Evolutionary conservation across 2,329 filamentous ascomycete species (phyloP), one percentile per base, ranked within the genome.

Genomic region (Penicillium psychrosexuale): DNA sequence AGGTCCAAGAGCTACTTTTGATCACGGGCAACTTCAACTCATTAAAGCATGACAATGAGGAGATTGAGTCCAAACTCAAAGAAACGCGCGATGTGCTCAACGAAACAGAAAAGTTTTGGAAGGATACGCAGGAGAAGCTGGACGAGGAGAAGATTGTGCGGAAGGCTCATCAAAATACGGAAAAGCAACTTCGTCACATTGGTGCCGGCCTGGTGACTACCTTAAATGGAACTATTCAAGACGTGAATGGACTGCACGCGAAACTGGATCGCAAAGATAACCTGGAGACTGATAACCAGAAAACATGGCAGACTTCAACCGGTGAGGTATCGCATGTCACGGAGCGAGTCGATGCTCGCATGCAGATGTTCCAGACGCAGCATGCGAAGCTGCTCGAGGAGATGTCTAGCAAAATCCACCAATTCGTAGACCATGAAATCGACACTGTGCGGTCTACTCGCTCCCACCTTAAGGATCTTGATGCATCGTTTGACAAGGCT

Each of bases 221-320:
- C 1, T 79, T 99, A 19, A 82, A 85, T 39, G 84, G 82, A 64
- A 94, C 92, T 0, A 89, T 96, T 0, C 78, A 81, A 37, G 91
- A 97, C 72, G 87, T 97, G 9, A 82, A 85, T 56, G 88, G 88
- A 2, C 80, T 97, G 13, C 90, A 90, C 60, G 89, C 89, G 8
- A 99, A 99, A 73, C 86, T 96, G 60, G 85, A 85, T 64, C 84
- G 94, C 49, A 91, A 91, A 67, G 91, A 90, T 0, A 88, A 95
- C 61, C 80, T 97, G 2, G 91, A 97, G 59, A 80, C 80, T 5
- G 75, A 89, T 46, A 97, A 99, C 72, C 83, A 89, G 24, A 82
- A 84, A 51, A 84, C 84, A 2, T 99, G 94, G 94, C 79, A 83
- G 15, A 81, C 85, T 9, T 90, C 90, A 1, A 88, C 93, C 59